Conservation (phyloP, 192 early-diverging fungal species). For the Backusella circina region DNA sequence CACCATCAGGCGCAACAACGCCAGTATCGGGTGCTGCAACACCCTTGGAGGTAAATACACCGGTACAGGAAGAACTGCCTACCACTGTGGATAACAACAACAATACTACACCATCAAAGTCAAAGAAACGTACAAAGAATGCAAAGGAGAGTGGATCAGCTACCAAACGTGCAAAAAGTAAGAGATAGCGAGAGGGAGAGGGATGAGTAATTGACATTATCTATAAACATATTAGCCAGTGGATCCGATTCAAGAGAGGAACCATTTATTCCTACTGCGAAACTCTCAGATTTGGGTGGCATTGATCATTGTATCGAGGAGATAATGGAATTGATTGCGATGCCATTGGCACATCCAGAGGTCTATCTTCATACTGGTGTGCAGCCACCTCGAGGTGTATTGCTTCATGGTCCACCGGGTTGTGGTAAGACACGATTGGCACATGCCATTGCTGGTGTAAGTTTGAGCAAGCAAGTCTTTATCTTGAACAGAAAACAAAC, state of each 20-base stretch:
- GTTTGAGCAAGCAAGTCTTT: background rate
- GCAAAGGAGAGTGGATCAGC: background rate
- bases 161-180: conserved; percentile 26
- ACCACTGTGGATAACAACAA: background rate
- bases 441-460: conserved; percentile 91
- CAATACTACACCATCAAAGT: conserved; percentile 19
- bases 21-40: conserved; percentile 20
- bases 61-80: conserved; percentile 18
- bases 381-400: conserved; percentile 88
- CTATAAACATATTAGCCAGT: background rate
- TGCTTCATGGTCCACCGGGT: conserved; percentile 95
- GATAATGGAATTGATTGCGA: conserved; percentile 85
- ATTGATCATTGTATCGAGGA: conserved; percentile 90
- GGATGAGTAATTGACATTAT: background rate
- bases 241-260: conserved; percentile 13
- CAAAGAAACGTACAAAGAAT: conserved; percentile 38
- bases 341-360: conserved; percentile 93
- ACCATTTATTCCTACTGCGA: conserved; percentile 36
- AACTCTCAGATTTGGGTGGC: conserved; percentile 83
- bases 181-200: background rate
- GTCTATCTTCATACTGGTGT: conserved; percentile 91
- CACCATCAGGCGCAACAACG: conserved; percentile 15
- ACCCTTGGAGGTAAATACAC: conserved; percentile 29
- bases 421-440: conserved; percentile 96
- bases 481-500: background rate